These are phyloP conservation scores for Aspergillus nidulans DNA, from an alignment of 495 filamentous ascomycete species.

Conservation along the genomic window DNA sequence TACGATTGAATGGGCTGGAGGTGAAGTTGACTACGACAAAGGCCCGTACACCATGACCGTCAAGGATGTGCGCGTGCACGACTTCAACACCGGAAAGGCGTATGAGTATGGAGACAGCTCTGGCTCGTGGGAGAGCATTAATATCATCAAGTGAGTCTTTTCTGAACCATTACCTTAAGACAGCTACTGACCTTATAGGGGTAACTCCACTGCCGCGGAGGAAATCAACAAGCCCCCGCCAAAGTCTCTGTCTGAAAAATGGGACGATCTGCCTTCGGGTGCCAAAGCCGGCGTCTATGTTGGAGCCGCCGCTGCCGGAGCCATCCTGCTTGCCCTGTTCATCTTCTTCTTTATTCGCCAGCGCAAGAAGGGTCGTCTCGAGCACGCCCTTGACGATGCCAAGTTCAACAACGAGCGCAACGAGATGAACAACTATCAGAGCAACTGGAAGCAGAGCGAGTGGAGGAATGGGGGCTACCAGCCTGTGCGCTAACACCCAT, in stretches of 20 bases:
- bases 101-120: constrained; percentile 64
- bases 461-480: constrained; percentile 37
- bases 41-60: constrained; percentile 80
- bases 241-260: constrained; percentile 52
- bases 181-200: constrained; percentile 33
- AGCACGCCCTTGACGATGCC: constrained; percentile 54
- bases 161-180: background rate
- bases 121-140: constrained; percentile 69
- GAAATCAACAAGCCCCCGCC: constrained; percentile 29
- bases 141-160: constrained; percentile 54
- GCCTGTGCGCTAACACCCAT: constrained; percentile 27
- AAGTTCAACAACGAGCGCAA: constrained; percentile 53
- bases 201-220: constrained; percentile 55
- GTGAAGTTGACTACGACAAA: constrained; percentile 62
- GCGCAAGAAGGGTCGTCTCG: constrained; percentile 58
- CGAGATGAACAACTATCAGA: constrained; percentile 58
- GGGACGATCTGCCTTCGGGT: constrained; percentile 47
- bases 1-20: constrained; percentile 74
- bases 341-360: constrained; percentile 63
- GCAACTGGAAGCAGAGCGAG: constrained; percentile 38
- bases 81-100: constrained; percentile 63
- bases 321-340: constrained; percentile 44
- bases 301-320: constrained; percentile 45
- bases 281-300: constrained; percentile 58
- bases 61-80: constrained; percentile 58